Base-by-base conservation (phyloP, 2,329 filamentous ascomycete genomes). In the Xylariaceae sp. region DNA sequence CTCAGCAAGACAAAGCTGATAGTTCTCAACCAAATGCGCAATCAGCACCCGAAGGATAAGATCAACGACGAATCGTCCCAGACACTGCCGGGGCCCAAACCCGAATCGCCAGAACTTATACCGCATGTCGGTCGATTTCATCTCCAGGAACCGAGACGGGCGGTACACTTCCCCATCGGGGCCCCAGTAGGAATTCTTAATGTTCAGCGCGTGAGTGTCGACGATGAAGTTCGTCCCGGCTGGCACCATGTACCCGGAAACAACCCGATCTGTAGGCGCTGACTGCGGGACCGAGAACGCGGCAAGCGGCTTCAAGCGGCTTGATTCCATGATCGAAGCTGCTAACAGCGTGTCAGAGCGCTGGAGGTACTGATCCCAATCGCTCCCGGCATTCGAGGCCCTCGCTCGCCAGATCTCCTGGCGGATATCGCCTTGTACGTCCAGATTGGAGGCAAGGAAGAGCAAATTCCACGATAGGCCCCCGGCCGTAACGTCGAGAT, bases 51-150 rank as follows among this genome's bases (percentile, higher is more conserved):
- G 18, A 10, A 40, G 13, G 3, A 34, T 34, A 15, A 34, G 32
- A 32, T n/a, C 42, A 4, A 45, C 10, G 16, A 51, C 18, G 32
- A 34, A 34, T 10, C 32, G 5, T 34, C 74, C 74, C 60, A 77
- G 55, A 52, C 75, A 77, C 51, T 72, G 67, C 26, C 74, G 59
- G 0, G 74, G 72, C 0, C 74, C 74, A 54, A 76, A 76, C 0
- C 74, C 74, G 59, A 75, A 77, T 2, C 74, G 64, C 74, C 73
- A 76, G 43, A 68, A 71, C 3, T 67, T 57, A 57, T 76, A 76
- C 10, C 74, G 57, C 41, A 56, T 26, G 21, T 65, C 61, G 5
- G 50, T 16, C 22, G 29, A 16, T 22, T 52, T 49, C 10, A 36
- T 42, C 4, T 55, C 48, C 2, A 67, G 44, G 41, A 70, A 70